Base-by-base conservation (phyloP, 2,329 filamentous ascomycete genomes). In the Phialophora tarda region DNA sequence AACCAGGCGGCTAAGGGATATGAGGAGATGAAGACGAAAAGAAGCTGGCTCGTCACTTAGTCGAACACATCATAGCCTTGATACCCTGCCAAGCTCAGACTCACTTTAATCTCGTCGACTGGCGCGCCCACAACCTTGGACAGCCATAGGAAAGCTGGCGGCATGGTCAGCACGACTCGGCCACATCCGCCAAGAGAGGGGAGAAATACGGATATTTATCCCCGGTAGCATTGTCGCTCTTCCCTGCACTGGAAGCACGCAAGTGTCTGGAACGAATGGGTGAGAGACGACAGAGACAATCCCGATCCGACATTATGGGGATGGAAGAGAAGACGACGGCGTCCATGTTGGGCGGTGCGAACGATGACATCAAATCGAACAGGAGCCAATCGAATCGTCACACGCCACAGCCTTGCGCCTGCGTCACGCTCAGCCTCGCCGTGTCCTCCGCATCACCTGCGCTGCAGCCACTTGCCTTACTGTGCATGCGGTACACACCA, bases 1-100 rank as follows among this genome's bases (percentile, higher is more conserved):
- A 99, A 84, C 28, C 96, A 78, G 26, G 86, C 95, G 56, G 95
- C 92, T 62, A 99, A 85, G 2, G 95, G 95, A 76, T 96, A 99
- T 11, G 95, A 98, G 47, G 97, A 79, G 56, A 99, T 84, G 78
- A 98, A 96, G 6, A 91, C 92, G 76, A 89, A 89, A 74, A 97
- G 90, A 73, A 98, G 90, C 78, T 55, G 53, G 28, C 14, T 30
- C 28, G n/a, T 55, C n/a, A 21, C 6, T 28, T 24, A 53, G 23
- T 23, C 21, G 8, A 26, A 53, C 48, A 28, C 23, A 26, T 21
- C 38, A n/a, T n/a, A 14, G 7, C 48, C 28, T 8, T n/a, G 3
- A 4, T 8, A 4, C 14, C 4, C 28, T 14, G 6, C 14, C 26
- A 10, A 17, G 48, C 23, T 14, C 21, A 7, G 17, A 32, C 53